phyloP scores from a whole-genome alignment of 306 rosid species.

The Pyrus bretschneideri region DNA sequence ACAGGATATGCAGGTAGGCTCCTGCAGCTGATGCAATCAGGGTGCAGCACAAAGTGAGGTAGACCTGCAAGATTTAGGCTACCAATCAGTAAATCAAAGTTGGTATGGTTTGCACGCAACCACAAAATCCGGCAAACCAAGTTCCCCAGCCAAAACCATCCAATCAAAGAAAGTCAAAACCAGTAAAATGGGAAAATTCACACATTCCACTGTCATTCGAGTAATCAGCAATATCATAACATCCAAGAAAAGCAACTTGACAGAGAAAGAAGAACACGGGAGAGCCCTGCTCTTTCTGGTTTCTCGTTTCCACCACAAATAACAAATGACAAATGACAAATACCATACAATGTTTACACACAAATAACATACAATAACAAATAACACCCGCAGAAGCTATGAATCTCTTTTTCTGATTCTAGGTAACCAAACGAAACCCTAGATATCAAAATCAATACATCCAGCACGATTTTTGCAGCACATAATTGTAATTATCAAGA shows the following conservation, averaged over 20 bases:
- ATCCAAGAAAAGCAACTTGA: not conserved
- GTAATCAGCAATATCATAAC: not conserved
- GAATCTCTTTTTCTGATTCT: not conserved
- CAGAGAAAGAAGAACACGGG: not conserved
- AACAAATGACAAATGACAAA: not conserved
- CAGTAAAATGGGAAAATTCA: not conserved
- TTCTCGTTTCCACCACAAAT: not conserved
- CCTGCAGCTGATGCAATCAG: conserved; percentile 65
- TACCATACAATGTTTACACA: not conserved
- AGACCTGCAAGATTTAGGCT: conserved; percentile 48
- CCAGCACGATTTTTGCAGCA: not conserved
- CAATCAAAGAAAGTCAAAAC: not conserved
- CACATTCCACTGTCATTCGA: not conserved
- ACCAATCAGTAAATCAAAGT: not conserved
- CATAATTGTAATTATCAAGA: not conserved
- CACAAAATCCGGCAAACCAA: not conserved
- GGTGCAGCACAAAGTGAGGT: conserved; percentile 62
- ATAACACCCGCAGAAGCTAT: not conserved
- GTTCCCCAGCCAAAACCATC: not conserved
- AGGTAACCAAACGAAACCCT: not conserved
- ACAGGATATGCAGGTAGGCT: conserved; percentile 62
- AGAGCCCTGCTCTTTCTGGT: not conserved
- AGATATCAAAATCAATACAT: not conserved
- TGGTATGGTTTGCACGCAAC: not conserved
- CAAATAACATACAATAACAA: not conserved